Percentiles rank a stretch among this genome's conserved stretches.
Evolutionary conservation across 768 basidiomycete species (phyloP).

Genomic region (Panaeolus cyanescens): DNA sequence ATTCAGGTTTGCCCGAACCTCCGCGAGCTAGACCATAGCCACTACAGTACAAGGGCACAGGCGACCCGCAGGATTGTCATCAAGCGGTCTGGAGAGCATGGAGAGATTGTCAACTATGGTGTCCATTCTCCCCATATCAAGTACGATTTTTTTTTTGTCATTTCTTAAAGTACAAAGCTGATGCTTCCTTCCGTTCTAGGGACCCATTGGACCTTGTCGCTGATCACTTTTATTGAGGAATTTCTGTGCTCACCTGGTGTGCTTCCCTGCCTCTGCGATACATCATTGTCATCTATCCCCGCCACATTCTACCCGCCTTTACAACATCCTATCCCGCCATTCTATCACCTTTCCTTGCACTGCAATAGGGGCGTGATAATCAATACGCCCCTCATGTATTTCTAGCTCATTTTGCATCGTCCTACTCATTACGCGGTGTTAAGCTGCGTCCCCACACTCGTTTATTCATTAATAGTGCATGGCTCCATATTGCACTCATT

Average conservation of each 20-base stretch:
- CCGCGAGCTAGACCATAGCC: conserved; percentile 42
- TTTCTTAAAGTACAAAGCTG: neutral
- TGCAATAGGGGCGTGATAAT: neutral
- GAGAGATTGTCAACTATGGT: conserved; percentile 34
- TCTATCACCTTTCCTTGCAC: neutral
- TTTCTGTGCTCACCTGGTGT: conserved; percentile 14
- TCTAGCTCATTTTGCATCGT: neutral
- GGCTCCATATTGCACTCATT: neutral
- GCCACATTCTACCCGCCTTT: too few relatives aligned
- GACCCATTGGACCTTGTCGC: conserved; percentile 19
- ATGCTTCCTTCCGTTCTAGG: conserved; percentile 8
- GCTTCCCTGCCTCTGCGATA: conserved; percentile 12
- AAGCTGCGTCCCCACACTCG: neutral
- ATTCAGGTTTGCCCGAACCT: conserved; percentile 42
- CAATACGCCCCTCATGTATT: neutral
- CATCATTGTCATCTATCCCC: neutral
- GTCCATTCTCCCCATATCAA: conserved; percentile 27
- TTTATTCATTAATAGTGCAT: neutral
- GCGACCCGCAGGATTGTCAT: conserved; percentile 40
- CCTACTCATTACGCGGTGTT: neutral
- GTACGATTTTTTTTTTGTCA: conserved; percentile 20
- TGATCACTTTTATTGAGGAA: neutral
- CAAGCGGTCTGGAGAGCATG: conserved; percentile 29
- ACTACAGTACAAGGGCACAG: conserved; percentile 31
- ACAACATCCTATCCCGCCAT: neutral